Percentiles rank a stretch among this genome's conserved stretches.
These are phyloP conservation scores for Vaccinium vitisidaea DNA, from an alignment of 148 eudicot genomes.

Conservation along the genomic window DNA sequence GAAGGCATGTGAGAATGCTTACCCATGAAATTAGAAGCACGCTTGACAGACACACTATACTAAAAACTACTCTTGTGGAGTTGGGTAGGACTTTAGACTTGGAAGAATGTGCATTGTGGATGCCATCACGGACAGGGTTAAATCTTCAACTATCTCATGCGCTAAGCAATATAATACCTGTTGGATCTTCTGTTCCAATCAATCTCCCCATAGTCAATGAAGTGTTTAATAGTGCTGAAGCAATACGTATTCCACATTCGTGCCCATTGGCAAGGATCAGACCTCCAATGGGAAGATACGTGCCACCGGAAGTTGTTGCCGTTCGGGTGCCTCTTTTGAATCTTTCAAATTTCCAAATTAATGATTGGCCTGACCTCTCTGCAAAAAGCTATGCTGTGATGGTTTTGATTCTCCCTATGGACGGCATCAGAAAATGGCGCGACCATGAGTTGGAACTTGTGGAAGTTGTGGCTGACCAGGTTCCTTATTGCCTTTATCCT, in stretches of 20 bases:
- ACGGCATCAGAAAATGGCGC: constrained; percentile 69
- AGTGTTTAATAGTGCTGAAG: constrained; percentile 59
- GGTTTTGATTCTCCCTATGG: constrained; percentile 75
- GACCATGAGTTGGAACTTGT: constrained; percentile 88
- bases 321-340: constrained; percentile 80
- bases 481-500: constrained; percentile 22
- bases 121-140: constrained; percentile 75
- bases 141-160: constrained; percentile 67
- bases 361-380: constrained; percentile 71
- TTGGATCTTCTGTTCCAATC: constrained; percentile 67
- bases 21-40: constrained; percentile 95
- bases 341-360: constrained; percentile 70
- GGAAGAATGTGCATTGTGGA: constrained; percentile 89
- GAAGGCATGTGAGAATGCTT: constrained; percentile 91
- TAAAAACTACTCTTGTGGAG: constrained; percentile 80
- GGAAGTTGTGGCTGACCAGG: constrained; percentile 95
- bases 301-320: constrained; percentile 69
- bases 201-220: constrained; percentile 57
- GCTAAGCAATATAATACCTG: constrained; percentile 51
- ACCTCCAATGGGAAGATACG: constrained; percentile 47
- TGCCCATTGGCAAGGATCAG: constrained; percentile 62
- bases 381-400: constrained; percentile 75
- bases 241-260: constrained; percentile 53
- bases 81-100: constrained; percentile 74
- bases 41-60: constrained; percentile 73